These are phyloP conservation scores for Penicillium lividum DNA, from an alignment of 495 filamentous ascomycete species.

Conservation along the genomic window DNA sequence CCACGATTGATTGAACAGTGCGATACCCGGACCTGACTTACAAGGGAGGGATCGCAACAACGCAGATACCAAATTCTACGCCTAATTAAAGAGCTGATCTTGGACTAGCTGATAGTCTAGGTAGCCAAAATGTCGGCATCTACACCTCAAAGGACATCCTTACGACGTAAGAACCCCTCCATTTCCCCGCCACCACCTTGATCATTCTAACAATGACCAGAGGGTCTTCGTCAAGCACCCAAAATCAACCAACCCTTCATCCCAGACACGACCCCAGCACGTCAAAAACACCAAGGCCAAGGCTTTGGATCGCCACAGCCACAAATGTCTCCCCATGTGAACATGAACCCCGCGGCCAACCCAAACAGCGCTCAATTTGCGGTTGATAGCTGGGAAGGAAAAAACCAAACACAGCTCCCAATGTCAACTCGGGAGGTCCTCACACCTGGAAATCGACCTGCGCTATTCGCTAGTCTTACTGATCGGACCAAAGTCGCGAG, in stretches of 20 bases:
- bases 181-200: neutral
- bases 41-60: slow-evolving; percentile 2
- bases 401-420: slow-evolving; percentile 36
- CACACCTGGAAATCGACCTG: slow-evolving; percentile 47
- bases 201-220: slow-evolving; percentile 28
- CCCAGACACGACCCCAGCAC: slow-evolving; percentile 43
- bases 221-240: slow-evolving; percentile 50
- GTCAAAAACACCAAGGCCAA: slow-evolving; percentile 38
- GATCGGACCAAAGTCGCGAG: slow-evolving; percentile 33
- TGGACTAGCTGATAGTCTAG: neutral
- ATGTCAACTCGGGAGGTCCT: slow-evolving; percentile 47
- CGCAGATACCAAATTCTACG: slow-evolving; percentile 1
- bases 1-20: neutral
- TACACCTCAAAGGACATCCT: slow-evolving; percentile 29
- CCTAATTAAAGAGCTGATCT: neutral
- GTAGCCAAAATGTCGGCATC: slow-evolving; percentile 27
- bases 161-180: slow-evolving; percentile 25
- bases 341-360: slow-evolving; percentile 34
- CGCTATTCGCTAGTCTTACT: slow-evolving; percentile 31
- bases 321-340: slow-evolving; percentile 24
- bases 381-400: slow-evolving; percentile 42
- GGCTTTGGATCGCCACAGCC: slow-evolving; percentile 40
- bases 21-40: neutral
- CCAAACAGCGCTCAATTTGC: slow-evolving; percentile 30
- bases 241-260: slow-evolving; percentile 51